Percentiles rank a stretch among this genome's conserved stretches.
These are phyloP conservation scores for Cryptococcus neoformans DNA, from an alignment of 1,284 basidiomycete genomes.

Conservation along the genomic window DNA sequence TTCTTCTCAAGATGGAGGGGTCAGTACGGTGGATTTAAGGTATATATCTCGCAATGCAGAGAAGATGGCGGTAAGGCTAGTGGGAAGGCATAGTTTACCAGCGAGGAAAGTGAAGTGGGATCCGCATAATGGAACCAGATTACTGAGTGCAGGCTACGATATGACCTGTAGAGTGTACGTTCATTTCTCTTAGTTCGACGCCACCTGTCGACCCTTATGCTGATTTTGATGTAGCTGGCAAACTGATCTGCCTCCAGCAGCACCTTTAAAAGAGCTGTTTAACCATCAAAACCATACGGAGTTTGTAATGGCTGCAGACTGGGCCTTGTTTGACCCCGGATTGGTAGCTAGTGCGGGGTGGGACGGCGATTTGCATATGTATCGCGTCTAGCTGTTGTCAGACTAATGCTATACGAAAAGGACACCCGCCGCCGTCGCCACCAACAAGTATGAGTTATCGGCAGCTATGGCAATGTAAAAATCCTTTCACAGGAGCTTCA, in stretches of 20 bases:
- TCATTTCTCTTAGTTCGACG: neutral
- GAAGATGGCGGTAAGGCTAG: neutral
- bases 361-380: constrained; percentile 81
- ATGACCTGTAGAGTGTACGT: constrained; percentile 91
- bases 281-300: constrained; percentile 82
- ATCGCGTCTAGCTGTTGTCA: constrained; percentile 46
- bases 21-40: constrained; percentile 52
- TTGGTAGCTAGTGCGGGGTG: constrained; percentile 83
- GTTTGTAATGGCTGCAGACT: constrained; percentile 87
- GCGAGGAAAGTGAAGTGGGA: constrained; percentile 52
- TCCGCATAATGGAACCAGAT: constrained; percentile 65
- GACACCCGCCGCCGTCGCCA: too few relatives aligned
- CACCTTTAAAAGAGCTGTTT: constrained; percentile 52
- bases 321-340: constrained; percentile 78
- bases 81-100: constrained; percentile 53
- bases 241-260: constrained; percentile 18
- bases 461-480: too few relatives aligned
- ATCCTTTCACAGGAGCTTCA: too few relatives aligned
- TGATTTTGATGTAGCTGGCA: constrained; percentile 45
- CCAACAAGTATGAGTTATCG: too few relatives aligned
- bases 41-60: constrained; percentile 18
- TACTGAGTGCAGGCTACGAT: constrained; percentile 66
- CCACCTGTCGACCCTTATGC: neutral
- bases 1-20: constrained; percentile 52
- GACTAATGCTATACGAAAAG: too few relatives aligned